Evolutionary conservation across 257 asterid species (phyloP), one percentile per base, ranked within the genome.

Genomic region (Thymus mandschuricus): DNA sequence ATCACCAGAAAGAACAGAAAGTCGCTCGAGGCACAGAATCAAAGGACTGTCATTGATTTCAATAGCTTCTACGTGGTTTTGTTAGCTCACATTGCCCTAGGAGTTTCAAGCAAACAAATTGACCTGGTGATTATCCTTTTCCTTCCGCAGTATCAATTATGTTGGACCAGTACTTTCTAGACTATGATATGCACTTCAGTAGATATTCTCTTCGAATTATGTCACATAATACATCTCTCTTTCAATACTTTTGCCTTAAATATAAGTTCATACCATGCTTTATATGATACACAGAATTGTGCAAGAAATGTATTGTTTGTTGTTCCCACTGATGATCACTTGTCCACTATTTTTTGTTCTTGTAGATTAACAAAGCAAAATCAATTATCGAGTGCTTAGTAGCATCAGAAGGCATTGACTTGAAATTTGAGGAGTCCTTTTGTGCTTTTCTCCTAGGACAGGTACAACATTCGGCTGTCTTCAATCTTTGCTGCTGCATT

Each of bases 391-490:
- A 92, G 85, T 85, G 98, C 79, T 74, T 95, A 68, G 84, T 86
- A 71, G 86, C 95, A 62, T 88, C 99, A 40, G 99, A 95, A 73
- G 99, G 97, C 69, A 76, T 83, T 74, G 97, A 95, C 79, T 74
- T 95, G 73, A 95, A 95, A 82, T 86, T 95, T 70, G 99, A 95
- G 86, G 99, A 95, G 87, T 80, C 92, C 72, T 86, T 92, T 72
- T 95, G 97, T 80, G 86, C 91, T 71, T 89, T 83, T 84, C 98
- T 95, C 80, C 96, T 95, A 71, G 96, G 96, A 76, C 98, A 89
- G 96, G 99, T 95, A 80, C 52, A 76, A 44, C 69, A 64, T 60
- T 76, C 56, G 55, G 60, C 72, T 77, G 64, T 11, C 49, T 56
- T 65, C 30, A 6, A 57, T 46, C 59, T 84, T 65, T 66, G 68